Percentiles rank a stretch among this genome's conserved stretches.
Evolutionary conservation across 1,139 yeast genomes (phyloP).

Genomic region (Geotrichum siamense): DNA sequence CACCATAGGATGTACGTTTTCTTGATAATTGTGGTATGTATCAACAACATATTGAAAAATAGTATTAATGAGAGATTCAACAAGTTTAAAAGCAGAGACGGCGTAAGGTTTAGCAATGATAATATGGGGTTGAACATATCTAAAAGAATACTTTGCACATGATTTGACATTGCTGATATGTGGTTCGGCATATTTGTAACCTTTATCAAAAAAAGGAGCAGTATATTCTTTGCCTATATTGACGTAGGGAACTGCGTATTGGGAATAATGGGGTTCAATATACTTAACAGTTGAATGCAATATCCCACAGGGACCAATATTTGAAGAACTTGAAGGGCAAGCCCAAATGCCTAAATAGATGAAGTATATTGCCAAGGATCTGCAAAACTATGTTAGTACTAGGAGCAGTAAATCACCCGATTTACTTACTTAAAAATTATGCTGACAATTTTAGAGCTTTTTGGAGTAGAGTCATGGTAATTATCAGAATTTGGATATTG

Average conservation of each 20-base stretch:
- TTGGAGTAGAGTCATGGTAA: too few species aligned
- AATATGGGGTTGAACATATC: slow-evolving; percentile 2
- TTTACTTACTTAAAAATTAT: not conserved
- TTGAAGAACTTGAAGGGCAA: slow-evolving; percentile 2
- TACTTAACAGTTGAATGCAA: not conserved
- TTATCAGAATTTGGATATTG: too few species aligned
- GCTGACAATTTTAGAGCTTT: too few species aligned
- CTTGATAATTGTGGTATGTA: too few species aligned
- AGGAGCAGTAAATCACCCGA: not conserved
- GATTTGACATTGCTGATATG: not conserved
- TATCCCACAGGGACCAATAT: not conserved
- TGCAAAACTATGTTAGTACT: slow-evolving; percentile 35
- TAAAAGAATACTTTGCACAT: not conserved
- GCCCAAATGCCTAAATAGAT: slow-evolving; percentile 4
- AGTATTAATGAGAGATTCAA: slow-evolving; percentile 6
- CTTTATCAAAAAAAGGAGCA: slow-evolving; percentile 2
- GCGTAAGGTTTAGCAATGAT: slow-evolving; percentile 11
- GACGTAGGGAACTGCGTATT: slow-evolving; percentile 24
- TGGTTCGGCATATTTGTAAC: not conserved
- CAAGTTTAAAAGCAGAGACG: not conserved
- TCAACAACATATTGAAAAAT: too few species aligned
- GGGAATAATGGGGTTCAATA: not conserved
- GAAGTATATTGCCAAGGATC: slow-evolving; percentile 37
- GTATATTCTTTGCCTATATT: slow-evolving; percentile 1
- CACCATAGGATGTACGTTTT: too few species aligned